Percentiles rank a stretch among this genome's conserved stretches.
phyloP scores from a whole-genome alignment of 305 asterid species.

The Fraxinus latifolia region DNA sequence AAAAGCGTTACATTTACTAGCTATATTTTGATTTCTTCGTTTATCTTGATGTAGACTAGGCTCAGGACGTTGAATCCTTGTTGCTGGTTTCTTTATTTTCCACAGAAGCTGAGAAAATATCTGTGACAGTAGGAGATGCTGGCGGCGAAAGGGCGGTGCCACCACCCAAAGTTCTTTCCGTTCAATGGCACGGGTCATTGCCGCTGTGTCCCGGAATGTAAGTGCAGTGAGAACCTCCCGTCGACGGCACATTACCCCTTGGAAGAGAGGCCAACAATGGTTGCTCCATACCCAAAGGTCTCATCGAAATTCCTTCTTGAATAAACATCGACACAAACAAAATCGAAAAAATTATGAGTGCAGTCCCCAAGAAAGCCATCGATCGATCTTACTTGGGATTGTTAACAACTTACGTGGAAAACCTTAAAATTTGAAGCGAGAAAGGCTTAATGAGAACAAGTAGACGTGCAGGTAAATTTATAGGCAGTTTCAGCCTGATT shows the following conservation, averaged over 20 bases:
- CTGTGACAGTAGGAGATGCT: not conserved
- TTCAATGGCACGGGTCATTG: conserved; percentile 9
- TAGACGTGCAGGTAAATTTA: not conserved
- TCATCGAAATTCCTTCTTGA: conserved; percentile 4
- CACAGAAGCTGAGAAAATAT: not conserved
- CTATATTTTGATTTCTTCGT: not conserved
- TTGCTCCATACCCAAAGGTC: conserved; percentile 18
- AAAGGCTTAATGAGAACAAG: not conserved
- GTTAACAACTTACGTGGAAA: not conserved
- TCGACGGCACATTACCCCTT: conserved; percentile 19
- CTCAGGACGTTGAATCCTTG: conserved; percentile 7
- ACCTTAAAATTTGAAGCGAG: not conserved
- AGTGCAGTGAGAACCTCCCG: conserved; percentile 24
- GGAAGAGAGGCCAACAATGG: conserved; percentile 25
- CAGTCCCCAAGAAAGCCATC: conserved; percentile 6
- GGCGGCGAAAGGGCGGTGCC: not conserved
- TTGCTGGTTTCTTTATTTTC: not conserved
- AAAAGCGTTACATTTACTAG: not conserved
- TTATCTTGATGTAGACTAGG: not conserved
- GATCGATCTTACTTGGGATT: not conserved
- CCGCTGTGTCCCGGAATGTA: conserved; percentile 23
- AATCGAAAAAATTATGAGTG: not conserved
- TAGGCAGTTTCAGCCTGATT: conserved; percentile 11
- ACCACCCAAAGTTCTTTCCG: conserved; percentile 21
- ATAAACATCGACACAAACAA: not conserved